Base-by-base conservation (phyloP, 108 stramenopile genomes). In the Pseudonitzschia pungens region DNA sequence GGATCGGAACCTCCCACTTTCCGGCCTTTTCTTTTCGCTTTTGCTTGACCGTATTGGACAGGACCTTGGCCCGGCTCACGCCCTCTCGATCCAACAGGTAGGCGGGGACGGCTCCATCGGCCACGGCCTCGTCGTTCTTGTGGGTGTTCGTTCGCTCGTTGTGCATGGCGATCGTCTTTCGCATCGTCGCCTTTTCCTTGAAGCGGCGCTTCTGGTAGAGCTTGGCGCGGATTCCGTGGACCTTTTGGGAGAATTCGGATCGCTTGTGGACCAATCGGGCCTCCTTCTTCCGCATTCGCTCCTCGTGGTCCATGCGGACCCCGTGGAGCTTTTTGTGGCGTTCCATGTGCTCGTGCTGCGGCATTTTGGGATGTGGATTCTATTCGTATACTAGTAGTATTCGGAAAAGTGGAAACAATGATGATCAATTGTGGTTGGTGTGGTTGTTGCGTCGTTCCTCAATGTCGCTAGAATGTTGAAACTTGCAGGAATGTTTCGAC, bases 281-380 rank as follows among this genome's bases (percentile, higher is more conserved):
- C 75, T 98, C 98, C 77, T 89, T 88, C 73, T 99, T 99, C 55
- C 99, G 94, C 60, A 93, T 93, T 31, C 93, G 83, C 80, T 99
- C 98, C 33, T 92, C 88, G 71, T 92, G 88, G 73, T 99, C 98
- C 78, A 99, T 82, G 8, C 99, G 97, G 65, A 92, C 93, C 68
- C 99, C 99, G 81, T 98, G 96, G 71, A 97, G 95, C 87, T 99
- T 99, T 79, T 89, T 90, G 76, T 98, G 97, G 56, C 95, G 95
- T 84, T 99, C 99, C 96, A 99, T 99, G 66, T 99, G 97, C 82
- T 99, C 99, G 82, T 99, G 98, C 71, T 99, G 99, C 56, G 99
- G 99, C 99, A 95, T 95, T 62, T 62, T 62, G 60, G 8, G 20
- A 33, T 62, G 60, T 40, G 29, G 26, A 29, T 42, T 29, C 16